These are phyloP conservation scores for Hypoxylon rubiginosum DNA, from an alignment of 2,329 filamentous ascomycete genomes.

Conservation along the genomic window DNA sequence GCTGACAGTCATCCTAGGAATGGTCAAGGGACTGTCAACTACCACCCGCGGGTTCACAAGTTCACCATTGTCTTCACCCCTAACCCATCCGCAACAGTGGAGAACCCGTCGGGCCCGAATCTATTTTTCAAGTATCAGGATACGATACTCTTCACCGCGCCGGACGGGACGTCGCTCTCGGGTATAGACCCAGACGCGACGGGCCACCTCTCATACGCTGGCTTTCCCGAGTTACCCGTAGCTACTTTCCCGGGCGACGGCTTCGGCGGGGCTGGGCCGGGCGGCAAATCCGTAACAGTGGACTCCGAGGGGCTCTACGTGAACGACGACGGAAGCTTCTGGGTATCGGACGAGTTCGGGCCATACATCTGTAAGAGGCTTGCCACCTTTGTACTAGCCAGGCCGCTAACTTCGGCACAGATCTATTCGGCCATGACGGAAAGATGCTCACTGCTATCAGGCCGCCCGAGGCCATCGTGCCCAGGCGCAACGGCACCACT, in stretches of 20 bases:
- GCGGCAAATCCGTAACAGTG: conserved; percentile 70
- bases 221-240: conserved; percentile 72
- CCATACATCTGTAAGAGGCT: conserved; percentile 72
- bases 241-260: conserved; percentile 76
- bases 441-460: conserved; percentile 73
- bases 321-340: conserved; percentile 71
- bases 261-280: conserved; percentile 72
- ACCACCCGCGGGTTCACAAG: conserved; percentile 76
- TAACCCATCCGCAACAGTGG: conserved; percentile 62
- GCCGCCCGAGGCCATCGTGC: conserved; percentile 74
- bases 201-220: conserved; percentile 66
- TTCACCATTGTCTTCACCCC: conserved; percentile 72
- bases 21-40: conserved; percentile 77
- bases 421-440: conserved; percentile 66
- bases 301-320: conserved; percentile 78
- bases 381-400: too few species aligned
- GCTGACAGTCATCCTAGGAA: conserved; percentile 61
- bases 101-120: conserved; percentile 70
- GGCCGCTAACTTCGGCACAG: conserved; percentile 22
- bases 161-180: conserved; percentile 71
- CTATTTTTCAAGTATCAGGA: conserved; percentile 73
- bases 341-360: conserved; percentile 79
- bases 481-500: conserved; percentile 70
- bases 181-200: conserved; percentile 72
- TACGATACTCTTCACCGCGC: conserved; percentile 74